Percentiles rank a stretch among this genome's conserved stretches.
phyloP scores from a whole-genome alignment of 202 grass and related monocot species.

The Hordeum pubiflorum region DNA sequence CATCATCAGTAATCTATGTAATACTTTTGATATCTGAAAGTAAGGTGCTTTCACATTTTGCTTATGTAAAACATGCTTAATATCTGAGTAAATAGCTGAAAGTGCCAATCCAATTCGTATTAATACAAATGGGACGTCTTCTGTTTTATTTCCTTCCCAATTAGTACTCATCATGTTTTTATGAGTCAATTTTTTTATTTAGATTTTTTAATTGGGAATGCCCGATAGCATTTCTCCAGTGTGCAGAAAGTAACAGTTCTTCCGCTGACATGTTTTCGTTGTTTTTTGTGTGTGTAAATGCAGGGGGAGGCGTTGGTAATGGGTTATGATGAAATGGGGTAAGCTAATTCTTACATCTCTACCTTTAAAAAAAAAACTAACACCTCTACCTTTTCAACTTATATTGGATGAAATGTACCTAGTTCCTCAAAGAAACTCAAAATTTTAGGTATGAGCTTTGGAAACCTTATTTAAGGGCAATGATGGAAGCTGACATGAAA shows the following conservation, averaged over 20 bases:
- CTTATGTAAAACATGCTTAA: conserved; percentile 2
- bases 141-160: background rate
- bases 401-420: background rate
- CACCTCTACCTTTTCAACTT: background rate
- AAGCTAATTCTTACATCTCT: conserved; percentile 32
- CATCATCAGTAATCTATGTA: background rate
- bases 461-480: conserved; percentile 94
- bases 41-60: background rate
- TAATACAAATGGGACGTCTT: conserved; percentile 5
- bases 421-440: conserved; percentile 6
- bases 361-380: background rate
- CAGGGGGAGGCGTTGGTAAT: conserved; percentile 94
- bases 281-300: conserved; percentile 29
- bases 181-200: background rate
- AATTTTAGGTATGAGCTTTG: conserved; percentile 81
- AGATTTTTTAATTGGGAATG: background rate
- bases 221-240: background rate
- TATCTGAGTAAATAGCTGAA: background rate
- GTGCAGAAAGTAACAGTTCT: background rate
- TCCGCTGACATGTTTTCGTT: background rate
- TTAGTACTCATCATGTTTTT: background rate
- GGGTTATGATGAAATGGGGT: conserved; percentile 99
- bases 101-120: background rate
- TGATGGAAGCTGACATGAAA: conserved; percentile 99
- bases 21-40: conserved; percentile 7